These are phyloP conservation scores for Primulina eburnea DNA, from an alignment of 257 asterid genomes.

Conservation along the genomic window DNA sequence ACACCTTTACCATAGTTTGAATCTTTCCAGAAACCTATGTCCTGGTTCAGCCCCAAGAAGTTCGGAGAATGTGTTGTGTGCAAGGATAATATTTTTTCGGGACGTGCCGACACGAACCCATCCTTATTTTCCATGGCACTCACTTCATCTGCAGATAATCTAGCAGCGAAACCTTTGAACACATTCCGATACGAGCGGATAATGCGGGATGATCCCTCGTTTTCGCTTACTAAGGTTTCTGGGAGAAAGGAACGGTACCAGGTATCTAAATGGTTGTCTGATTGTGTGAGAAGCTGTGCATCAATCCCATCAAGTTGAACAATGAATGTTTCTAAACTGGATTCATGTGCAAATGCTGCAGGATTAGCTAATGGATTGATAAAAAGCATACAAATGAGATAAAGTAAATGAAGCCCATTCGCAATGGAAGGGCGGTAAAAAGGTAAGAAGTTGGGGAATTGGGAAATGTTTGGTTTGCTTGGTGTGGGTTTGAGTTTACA, in stretches of 20 bases:
- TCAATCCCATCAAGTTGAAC: not conserved
- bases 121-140: not conserved
- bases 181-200: too few species aligned
- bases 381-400: too few species aligned
- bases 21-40: conserved; percentile 26
- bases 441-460: too few species aligned
- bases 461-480: too few species aligned
- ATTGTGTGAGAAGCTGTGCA: not conserved
- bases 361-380: too few species aligned
- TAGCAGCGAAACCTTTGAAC: too few species aligned
- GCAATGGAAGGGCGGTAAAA: too few species aligned
- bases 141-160: not conserved
- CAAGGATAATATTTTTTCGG: not conserved
- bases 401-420: too few species aligned
- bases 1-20: conserved; percentile 32
- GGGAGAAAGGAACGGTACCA: not conserved
- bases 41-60: conserved; percentile 35
- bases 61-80: conserved; percentile 31
- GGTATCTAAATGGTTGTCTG: not conserved
- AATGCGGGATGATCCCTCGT: not conserved
- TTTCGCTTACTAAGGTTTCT: not conserved
- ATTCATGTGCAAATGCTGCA: too few species aligned
- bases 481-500: too few species aligned
- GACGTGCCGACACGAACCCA: conserved; percentile 18
- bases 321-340: not conserved